Percentiles rank a stretch among this genome's conserved stretches.
phyloP scores from a whole-genome alignment of 1,284 basidiomycete species.

The Lentinula novae-zelandiae region DNA sequence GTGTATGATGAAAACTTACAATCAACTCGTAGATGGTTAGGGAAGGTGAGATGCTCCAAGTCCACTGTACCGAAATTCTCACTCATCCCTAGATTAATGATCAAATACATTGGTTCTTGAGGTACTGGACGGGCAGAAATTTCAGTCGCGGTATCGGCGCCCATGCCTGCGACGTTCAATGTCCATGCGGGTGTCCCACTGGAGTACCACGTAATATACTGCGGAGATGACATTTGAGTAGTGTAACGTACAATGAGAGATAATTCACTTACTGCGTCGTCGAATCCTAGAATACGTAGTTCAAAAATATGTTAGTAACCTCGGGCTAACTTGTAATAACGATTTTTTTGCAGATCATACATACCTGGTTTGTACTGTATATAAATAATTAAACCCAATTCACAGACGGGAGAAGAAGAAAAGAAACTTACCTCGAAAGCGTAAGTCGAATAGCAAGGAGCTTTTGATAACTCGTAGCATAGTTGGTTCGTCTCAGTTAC shows the following conservation, averaged over 20 bases:
- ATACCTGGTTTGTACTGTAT: conserved; percentile 14
- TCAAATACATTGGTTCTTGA: conserved; percentile 78
- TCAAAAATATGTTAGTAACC: background rate
- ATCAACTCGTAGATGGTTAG: conserved; percentile 62
- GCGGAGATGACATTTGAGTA: conserved; percentile 10
- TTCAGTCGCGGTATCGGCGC: conserved; percentile 54
- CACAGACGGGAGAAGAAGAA: background rate
- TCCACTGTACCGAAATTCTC: conserved; percentile 43
- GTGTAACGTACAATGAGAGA: background rate
- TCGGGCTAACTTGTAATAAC: no score
- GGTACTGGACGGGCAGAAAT: conserved; percentile 73
- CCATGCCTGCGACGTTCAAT: conserved; percentile 63
- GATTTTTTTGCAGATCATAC: no score
- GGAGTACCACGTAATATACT: conserved; percentile 82
- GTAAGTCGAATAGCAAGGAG: conserved; percentile 43
- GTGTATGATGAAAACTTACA: conserved; percentile 24
- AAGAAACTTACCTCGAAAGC: conserved; percentile 34
- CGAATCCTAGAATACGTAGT: conserved; percentile 10
- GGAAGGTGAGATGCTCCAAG: conserved; percentile 53
- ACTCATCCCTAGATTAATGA: conserved; percentile 48
- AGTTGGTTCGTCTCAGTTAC: conserved; percentile 12
- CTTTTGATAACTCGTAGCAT: conserved; percentile 11
- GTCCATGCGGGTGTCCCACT: conserved; percentile 72
- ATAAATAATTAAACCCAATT: background rate
- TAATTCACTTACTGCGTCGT: conserved; percentile 27